phyloP scores from a whole-genome alignment of 495 filamentous ascomycete genomes.

The Penicillium maclennaniae region DNA sequence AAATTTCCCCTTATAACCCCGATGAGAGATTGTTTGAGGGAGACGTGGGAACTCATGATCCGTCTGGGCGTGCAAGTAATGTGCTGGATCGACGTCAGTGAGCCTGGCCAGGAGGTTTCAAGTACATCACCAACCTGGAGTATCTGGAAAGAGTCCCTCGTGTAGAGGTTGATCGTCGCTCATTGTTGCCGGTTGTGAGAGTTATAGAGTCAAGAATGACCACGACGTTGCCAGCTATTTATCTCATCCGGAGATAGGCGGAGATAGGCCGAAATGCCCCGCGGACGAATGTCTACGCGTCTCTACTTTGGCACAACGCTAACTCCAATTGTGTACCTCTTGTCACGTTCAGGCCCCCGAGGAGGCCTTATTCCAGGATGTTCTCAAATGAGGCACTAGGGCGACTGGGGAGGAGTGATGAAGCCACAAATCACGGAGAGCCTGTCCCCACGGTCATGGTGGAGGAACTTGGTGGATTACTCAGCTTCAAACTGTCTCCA shows the following conservation, averaged over 20 bases:
- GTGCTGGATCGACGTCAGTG: slow-evolving; percentile 9
- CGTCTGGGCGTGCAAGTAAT: slow-evolving; percentile 13
- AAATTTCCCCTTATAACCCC: slow-evolving; percentile 73
- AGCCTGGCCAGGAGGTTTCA: not conserved
- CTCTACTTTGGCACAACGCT: not conserved
- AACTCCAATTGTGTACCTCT: not conserved
- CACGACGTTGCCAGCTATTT: not conserved
- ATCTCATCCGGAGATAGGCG: slow-evolving; percentile 15
- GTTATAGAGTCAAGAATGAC: not conserved
- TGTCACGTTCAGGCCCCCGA: too few species aligned
- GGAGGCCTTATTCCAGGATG: too few species aligned
- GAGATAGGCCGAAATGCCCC: slow-evolving; percentile 6
- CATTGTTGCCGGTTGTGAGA: not conserved
- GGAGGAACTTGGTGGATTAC: not conserved
- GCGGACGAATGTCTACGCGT: not conserved
- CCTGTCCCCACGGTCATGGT: not conserved
- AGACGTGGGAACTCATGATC: slow-evolving; percentile 2
- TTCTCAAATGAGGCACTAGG: too few species aligned
- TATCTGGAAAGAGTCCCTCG: not conserved
- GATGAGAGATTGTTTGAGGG: slow-evolving; percentile 80
- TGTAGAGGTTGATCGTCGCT: not conserved
- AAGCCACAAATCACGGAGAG: not conserved
- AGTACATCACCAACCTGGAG: slow-evolving; percentile 8
- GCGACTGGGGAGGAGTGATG: too few species aligned
- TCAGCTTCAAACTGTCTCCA: slow-evolving; percentile 8